Base-by-base conservation (phyloP, 768 basidiomycete genomes). In the Tephrocybe sp. region DNA sequence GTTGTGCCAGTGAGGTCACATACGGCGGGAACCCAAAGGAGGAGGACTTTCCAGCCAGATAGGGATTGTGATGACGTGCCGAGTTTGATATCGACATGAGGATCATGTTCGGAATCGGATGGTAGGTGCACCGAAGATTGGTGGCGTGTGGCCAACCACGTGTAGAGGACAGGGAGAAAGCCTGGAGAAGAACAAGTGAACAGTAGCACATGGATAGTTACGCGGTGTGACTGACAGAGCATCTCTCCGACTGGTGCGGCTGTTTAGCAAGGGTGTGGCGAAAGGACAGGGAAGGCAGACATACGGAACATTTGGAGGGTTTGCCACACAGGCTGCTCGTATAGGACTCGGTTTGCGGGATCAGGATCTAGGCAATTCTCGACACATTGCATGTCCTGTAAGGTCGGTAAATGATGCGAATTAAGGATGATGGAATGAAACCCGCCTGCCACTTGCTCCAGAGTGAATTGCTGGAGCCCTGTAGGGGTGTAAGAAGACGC, bases 341-440 rank as follows among this genome's bases (percentile, higher is more conserved):
- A 98, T 25, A 91, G 78, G 43, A 93, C 77, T 48, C 80, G 83
- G 30, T 74, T 73, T 3, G 62, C 55, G 2, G 85, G 79, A 67
- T 90, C 73, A 32, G 80, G 79, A 57, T 85, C 78, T 41, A 67
- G 66, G 67, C 96, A 98, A 68, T 95, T 90, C 77, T 93, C 93
- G 38, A 98, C 95, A 64, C 96, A 98, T 84, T 97, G 93, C 91
- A 97, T 96, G 67, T 98, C 96, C 86, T 89, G 54, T 26, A 42
- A 15, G 24, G 38, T 39, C 39, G 43, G 48, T 45, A 24, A 51
- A 33, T 32, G 28, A 54, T 50, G 47, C 14, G 37, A 56, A 25
- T 23, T 23, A 23, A 25, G 47, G 34, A 9, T 20, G 47, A 25
- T 56, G 43, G 33, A 15, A 37, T 45, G 36, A 36, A 25, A 62